Percentiles rank a stretch among this genome's conserved stretches.
These are phyloP conservation scores for Hanseniaspora meyeri DNA, from an alignment of 805 yeast genomes.

Conservation along the genomic window DNA sequence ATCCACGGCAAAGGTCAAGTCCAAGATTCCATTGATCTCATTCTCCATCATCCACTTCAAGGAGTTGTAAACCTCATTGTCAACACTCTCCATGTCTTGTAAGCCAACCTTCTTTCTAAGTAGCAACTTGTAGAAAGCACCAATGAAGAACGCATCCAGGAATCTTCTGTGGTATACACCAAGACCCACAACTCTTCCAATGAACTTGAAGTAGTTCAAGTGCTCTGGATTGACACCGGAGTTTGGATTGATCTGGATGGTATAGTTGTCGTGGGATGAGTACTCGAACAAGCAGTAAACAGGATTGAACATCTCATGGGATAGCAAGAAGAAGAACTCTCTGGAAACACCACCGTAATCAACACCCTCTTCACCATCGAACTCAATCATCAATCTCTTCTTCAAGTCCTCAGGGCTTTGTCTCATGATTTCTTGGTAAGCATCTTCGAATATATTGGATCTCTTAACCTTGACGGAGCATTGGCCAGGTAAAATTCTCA, in stretches of 20 bases:
- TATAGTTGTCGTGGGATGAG: constrained; percentile 95
- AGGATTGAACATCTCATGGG: constrained; percentile 98
- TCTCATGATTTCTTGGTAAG: constrained; percentile 96
- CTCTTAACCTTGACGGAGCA: constrained; percentile 97
- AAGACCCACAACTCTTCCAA: constrained; percentile 95
- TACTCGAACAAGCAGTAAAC: constrained; percentile 94
- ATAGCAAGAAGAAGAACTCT: constrained; percentile 89
- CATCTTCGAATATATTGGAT: constrained; percentile 91
- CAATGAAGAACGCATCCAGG: constrained; percentile 95
- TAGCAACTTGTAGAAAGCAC: constrained; percentile 97
- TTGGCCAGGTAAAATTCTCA: constrained; percentile 94
- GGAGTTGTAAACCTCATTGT: constrained; percentile 89
- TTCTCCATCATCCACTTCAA: constrained; percentile 92
- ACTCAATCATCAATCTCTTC: constrained; percentile 93
- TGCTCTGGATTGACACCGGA: constrained; percentile 96
- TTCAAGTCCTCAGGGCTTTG: constrained; percentile 97
- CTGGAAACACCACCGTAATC: constrained; percentile 99
- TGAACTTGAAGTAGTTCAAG: constrained; percentile 91
- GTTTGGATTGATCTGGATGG: constrained; percentile 94
- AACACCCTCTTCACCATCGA: constrained; percentile 98
- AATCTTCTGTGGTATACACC: constrained; percentile 98
- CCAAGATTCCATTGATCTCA: constrained; percentile 78
- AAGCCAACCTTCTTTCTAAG: constrained; percentile 84
- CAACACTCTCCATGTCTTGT: constrained; percentile 98
- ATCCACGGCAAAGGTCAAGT: constrained; percentile 74